Evolutionary conservation across 2,329 filamentous ascomycete species (phyloP).

Genomic region (Plectosphaerella sp.): DNA sequence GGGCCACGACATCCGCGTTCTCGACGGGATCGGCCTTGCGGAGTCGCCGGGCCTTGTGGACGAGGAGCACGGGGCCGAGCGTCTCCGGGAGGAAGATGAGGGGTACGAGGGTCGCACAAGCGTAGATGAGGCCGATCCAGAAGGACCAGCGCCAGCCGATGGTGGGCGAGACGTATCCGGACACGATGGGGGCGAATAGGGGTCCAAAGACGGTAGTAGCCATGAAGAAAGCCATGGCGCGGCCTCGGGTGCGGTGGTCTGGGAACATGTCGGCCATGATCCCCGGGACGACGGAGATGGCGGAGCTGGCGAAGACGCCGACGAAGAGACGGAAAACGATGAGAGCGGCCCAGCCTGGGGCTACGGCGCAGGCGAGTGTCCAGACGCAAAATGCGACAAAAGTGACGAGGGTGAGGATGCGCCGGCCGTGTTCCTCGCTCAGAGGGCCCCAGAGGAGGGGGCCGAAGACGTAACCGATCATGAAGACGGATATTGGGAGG

Average conservation of each 20-base stretch:
- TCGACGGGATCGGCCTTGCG: slow-evolving; percentile 49
- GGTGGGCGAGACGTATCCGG: slow-evolving; percentile 53
- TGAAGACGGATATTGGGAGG: slow-evolving; percentile 57
- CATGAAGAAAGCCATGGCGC: slow-evolving; percentile 62
- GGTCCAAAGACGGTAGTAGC: slow-evolving; percentile 62
- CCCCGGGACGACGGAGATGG: slow-evolving; percentile 58
- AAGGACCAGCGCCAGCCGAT: slow-evolving; percentile 68
- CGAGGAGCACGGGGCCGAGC: slow-evolving; percentile 54
- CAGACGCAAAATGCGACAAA: slow-evolving; percentile 45
- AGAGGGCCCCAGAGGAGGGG: slow-evolving; percentile 61
- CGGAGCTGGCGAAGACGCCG: slow-evolving; percentile 51
- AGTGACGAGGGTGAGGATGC: slow-evolving; percentile 37
- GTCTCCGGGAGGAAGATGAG: slow-evolving; percentile 63
- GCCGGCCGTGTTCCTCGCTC: slow-evolving; percentile 60
- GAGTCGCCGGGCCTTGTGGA: slow-evolving; percentile 50
- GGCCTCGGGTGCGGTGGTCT: slow-evolving; percentile 49
- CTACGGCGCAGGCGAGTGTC: slow-evolving; percentile 51
- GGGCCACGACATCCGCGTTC: slow-evolving; percentile 45
- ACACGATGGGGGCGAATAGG: slow-evolving; percentile 60
- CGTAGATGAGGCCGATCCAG: slow-evolving; percentile 66
- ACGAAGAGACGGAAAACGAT: slow-evolving; percentile 51
- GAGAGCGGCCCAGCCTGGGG: slow-evolving; percentile 46
- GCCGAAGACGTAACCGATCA: slow-evolving; percentile 60
- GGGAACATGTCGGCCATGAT: slow-evolving; percentile 64
- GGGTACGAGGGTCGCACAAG: slow-evolving; percentile 54